Evolutionary conservation across 352 stramenopile genomes (phyloP).

Genomic region (Globisporangium okanoganense): DNA sequence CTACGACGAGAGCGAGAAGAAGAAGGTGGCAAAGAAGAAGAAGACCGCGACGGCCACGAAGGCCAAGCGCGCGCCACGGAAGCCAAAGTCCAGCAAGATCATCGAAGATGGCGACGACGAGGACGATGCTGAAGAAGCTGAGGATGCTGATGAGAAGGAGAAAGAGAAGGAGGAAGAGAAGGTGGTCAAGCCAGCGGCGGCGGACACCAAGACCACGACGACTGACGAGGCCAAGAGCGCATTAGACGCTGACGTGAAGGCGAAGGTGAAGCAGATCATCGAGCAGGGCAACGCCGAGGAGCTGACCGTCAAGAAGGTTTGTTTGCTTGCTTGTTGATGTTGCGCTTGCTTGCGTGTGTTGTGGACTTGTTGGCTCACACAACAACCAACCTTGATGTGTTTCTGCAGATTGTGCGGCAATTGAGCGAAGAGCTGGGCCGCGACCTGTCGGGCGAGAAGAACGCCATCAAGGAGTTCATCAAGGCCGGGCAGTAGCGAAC

Average conservation of each 20-base stretch:
- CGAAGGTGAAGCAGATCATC: conserved; percentile 79
- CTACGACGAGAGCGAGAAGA: conserved; percentile 50
- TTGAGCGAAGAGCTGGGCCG: conserved; percentile 60
- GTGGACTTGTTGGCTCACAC: neutral
- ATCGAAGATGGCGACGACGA: neutral
- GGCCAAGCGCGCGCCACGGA: conserved; percentile 15
- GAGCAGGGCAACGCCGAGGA: conserved; percentile 68
- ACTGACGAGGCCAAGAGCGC: conserved; percentile 16
- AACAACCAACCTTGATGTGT: neutral
- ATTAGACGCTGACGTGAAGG: conserved; percentile 47
- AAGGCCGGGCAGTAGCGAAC: conserved; percentile 25
- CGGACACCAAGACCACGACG: conserved; percentile 8
- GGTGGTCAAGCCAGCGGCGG: neutral
- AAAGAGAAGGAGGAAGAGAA: conserved; percentile 1
- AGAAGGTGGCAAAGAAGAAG: conserved; percentile 25
- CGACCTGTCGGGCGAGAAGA: conserved; percentile 68
- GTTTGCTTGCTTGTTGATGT: neutral
- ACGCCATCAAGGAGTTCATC: conserved; percentile 81
- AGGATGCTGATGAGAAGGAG: conserved; percentile 1
- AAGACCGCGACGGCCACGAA: conserved; percentile 16
- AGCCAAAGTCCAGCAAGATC: conserved; percentile 14
- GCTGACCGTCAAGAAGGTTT: conserved; percentile 82
- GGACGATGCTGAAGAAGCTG: neutral
- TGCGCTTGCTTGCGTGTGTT: too few relatives aligned
- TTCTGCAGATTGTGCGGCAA: conserved; percentile 61